These are phyloP conservation scores for Salisapilia sapeloensis DNA, from an alignment of 352 stramenopile genomes.

Conservation along the genomic window DNA sequence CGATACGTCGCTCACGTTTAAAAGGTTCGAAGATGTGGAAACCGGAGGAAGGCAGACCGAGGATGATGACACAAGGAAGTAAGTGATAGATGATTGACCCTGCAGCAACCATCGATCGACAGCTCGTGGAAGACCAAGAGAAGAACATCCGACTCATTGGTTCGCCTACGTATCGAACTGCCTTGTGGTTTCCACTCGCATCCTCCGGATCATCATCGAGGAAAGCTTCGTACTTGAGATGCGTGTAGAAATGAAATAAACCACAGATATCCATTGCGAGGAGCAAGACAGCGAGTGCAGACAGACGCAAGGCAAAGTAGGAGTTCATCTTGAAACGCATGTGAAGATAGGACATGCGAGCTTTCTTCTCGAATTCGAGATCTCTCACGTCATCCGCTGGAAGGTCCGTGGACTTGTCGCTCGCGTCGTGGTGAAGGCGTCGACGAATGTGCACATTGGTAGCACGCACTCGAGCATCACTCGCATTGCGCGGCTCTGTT, in stretches of 20 bases:
- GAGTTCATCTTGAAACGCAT: slow-evolving; percentile 59
- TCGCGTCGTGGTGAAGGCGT: too few relatives aligned
- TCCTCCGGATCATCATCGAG: slow-evolving; percentile 10
- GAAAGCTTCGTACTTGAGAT: too few relatives aligned
- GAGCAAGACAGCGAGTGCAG: slow-evolving; percentile 43
- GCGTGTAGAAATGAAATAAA: slow-evolving; percentile 40
- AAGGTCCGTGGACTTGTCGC: too few relatives aligned
- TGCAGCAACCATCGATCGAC: slow-evolving; percentile 27
- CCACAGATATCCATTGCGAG: slow-evolving; percentile 30
- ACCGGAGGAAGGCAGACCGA: slow-evolving; percentile 46
- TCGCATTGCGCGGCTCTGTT: too few relatives aligned
- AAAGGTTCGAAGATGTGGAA: slow-evolving; percentile 55
- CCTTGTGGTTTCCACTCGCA: slow-evolving; percentile 9
- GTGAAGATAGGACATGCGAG: too few relatives aligned
- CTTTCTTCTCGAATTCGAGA: too few relatives aligned
- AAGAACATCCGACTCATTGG: slow-evolving; percentile 23
- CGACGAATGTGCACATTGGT: too few relatives aligned
- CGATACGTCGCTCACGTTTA: slow-evolving; percentile 40
- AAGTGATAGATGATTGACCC: slow-evolving; percentile 54
- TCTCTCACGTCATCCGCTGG: too few relatives aligned
- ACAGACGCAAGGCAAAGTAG: slow-evolving; percentile 52
- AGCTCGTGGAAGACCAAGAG: slow-evolving; percentile 12
- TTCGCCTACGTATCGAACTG: slow-evolving; percentile 19
- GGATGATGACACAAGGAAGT: slow-evolving; percentile 33
- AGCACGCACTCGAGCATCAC: too few relatives aligned